Conservation (phyloP, 805 yeast species). For the Lachancea dasiensis region DNA sequence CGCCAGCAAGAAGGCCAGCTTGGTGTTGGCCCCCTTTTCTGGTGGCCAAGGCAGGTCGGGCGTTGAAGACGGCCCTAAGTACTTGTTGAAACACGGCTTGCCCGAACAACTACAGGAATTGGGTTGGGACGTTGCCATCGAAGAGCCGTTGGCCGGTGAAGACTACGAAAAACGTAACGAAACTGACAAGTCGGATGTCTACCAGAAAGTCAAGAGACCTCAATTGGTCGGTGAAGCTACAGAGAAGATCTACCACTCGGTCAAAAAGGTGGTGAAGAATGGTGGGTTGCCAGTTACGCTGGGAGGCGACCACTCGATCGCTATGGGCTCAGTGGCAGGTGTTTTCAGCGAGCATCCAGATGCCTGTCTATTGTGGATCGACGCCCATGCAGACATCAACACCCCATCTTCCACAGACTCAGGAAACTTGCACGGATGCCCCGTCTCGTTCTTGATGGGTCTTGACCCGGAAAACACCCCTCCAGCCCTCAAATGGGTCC, state of each 20-base stretch:
- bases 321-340: conserved; percentile 87
- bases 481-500: conserved; percentile 81
- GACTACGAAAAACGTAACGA: conserved; percentile 38
- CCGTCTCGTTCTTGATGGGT: conserved; percentile 86
- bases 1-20: conserved; percentile 42
- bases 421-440: conserved; percentile 96
- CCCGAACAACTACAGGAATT: conserved; percentile 52
- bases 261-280: conserved; percentile 42
- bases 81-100: conserved; percentile 67
- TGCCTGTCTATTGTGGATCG: conserved; percentile 91
- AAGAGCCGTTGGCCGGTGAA: conserved; percentile 47
- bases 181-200: conserved; percentile 46
- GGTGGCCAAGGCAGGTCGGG: conserved; percentile 96
- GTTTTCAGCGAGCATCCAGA: conserved; percentile 74
- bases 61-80: conserved; percentile 90
- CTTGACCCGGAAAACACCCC: conserved; percentile 52
- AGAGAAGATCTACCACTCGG: conserved; percentile 55
- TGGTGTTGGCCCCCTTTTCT: conserved; percentile 85
- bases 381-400: conserved; percentile 97
- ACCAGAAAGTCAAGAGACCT: conserved; percentile 61
- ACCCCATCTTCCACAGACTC: conserved; percentile 76
- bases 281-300: conserved; percentile 68
- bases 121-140: conserved; percentile 62
- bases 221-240: conserved; percentile 71
- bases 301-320: conserved; percentile 97